phyloP scores from a whole-genome alignment of 1,139 yeast genomes.

The Debaryomyces subglobosus region DNA sequence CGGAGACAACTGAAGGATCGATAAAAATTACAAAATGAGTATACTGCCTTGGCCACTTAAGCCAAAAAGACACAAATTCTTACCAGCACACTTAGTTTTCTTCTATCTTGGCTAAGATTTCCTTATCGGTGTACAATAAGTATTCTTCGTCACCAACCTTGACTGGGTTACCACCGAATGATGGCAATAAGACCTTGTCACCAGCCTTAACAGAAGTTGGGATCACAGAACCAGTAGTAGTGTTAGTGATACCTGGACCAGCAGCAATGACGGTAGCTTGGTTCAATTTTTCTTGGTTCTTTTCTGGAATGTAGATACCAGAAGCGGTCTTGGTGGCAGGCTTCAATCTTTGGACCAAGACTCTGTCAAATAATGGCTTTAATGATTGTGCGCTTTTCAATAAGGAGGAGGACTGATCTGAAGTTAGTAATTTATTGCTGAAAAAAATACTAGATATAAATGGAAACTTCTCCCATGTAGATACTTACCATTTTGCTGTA shows the following conservation, averaged over 20 bases:
- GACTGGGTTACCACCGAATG: conserved; percentile 84
- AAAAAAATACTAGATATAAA: background rate
- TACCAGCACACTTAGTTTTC: conserved; percentile 19
- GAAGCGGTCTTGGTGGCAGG: conserved; percentile 92
- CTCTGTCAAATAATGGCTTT: conserved; percentile 93
- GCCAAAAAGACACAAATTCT: background rate
- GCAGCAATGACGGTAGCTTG: conserved; percentile 79
- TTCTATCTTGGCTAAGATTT: conserved; percentile 88
- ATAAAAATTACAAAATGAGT: background rate
- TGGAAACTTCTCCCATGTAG: background rate
- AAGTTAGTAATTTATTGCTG: conserved; percentile 18
- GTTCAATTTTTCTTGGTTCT: conserved; percentile 91
- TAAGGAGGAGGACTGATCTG: conserved; percentile 48
- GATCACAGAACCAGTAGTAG: conserved; percentile 64
- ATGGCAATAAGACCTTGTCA: conserved; percentile 91
- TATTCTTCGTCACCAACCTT: conserved; percentile 84
- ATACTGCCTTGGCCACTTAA: background rate
- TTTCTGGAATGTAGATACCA: conserved; percentile 95
- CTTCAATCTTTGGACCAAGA: conserved; percentile 90
- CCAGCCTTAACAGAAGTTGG: conserved; percentile 80
- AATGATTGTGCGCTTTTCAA: conserved; percentile 86
- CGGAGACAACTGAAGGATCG: background rate
- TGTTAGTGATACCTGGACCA: conserved; percentile 78
- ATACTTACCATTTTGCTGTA: conserved; percentile 21
- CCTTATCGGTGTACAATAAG: conserved; percentile 83